Evolutionary conservation across 1,139 yeast genomes (phyloP).

Genomic region (Arxiozyma slooffiae): DNA sequence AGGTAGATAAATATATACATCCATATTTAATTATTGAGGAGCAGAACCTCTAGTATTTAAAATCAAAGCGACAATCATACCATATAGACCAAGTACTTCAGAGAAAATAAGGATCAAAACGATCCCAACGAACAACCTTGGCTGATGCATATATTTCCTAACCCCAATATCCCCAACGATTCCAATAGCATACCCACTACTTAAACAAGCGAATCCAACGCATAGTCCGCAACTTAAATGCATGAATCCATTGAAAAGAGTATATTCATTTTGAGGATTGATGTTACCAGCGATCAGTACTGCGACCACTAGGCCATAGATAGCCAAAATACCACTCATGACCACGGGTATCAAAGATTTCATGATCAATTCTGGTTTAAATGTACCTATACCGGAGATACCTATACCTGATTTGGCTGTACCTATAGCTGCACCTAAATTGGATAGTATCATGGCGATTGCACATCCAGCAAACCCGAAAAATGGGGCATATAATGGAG

Average conservation of each 20-base stretch:
- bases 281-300: slow-evolving; percentile 92
- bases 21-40: slow-evolving; percentile 5
- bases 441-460: slow-evolving; percentile 78
- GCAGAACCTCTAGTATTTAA: slow-evolving; percentile 82
- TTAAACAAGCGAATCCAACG: slow-evolving; percentile 92
- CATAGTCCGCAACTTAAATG: slow-evolving; percentile 92
- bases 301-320: slow-evolving; percentile 91
- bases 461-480: slow-evolving; percentile 93
- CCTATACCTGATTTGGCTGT: slow-evolving; percentile 98
- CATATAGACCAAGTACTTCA: slow-evolving; percentile 93
- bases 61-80: slow-evolving; percentile 84
- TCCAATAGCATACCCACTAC: slow-evolving; percentile 97
- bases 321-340: slow-evolving; percentile 96
- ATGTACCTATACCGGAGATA: slow-evolving; percentile 82
- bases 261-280: slow-evolving; percentile 63
- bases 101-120: slow-evolving; percentile 95
- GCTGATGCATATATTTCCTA: slow-evolving; percentile 92
- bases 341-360: slow-evolving; percentile 86
- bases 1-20: background rate
- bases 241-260: slow-evolving; percentile 91
- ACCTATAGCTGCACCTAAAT: slow-evolving; percentile 96
- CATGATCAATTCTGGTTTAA: slow-evolving; percentile 75
- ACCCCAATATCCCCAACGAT: slow-evolving; percentile 99
- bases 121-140: slow-evolving; percentile 86
- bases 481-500: slow-evolving; percentile 88